Evolutionary conservation across 768 basidiomycete genomes (phyloP).

Genomic region (Boletus rubropictus): DNA sequence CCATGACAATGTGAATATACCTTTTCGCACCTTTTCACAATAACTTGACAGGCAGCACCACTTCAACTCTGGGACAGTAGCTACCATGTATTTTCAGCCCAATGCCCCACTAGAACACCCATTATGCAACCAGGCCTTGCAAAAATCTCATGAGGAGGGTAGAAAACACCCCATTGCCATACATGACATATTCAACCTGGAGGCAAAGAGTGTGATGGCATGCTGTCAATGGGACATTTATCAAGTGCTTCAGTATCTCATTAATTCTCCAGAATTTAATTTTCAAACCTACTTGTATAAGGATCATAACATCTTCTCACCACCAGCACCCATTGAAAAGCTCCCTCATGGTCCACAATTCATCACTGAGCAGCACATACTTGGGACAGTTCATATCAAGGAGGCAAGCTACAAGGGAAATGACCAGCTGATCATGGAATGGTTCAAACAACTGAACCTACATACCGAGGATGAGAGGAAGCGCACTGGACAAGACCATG

Average conservation of each 20-base stretch:
- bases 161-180: too few species aligned
- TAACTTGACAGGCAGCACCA: conserved; percentile 32
- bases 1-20: too few species aligned
- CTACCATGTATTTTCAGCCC: conserved; percentile 28
- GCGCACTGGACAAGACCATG: conserved; percentile 12
- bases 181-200: too few species aligned
- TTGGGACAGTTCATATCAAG: conserved; percentile 32
- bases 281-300: too few species aligned
- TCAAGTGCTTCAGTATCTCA: conserved; percentile 26
- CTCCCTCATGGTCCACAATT: conserved; percentile 27
- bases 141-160: too few species aligned
- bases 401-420: conserved; percentile 40
- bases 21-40: conserved; percentile 36
- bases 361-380: conserved; percentile 31
- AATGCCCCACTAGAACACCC: conserved; percentile 4
- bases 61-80: conserved; percentile 35
- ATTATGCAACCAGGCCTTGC: conserved; percentile 14
- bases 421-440: too few species aligned
- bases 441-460: not conserved
- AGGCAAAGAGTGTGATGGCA: not conserved
- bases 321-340: conserved; percentile 21
- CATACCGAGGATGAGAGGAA: conserved; percentile 21
- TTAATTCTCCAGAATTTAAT: conserved; percentile 23
- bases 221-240: not conserved
- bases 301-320: conserved; percentile 12